Conservation (phyloP, 495 filamentous ascomycete genomes). For the Bacidia rubella region DNA sequence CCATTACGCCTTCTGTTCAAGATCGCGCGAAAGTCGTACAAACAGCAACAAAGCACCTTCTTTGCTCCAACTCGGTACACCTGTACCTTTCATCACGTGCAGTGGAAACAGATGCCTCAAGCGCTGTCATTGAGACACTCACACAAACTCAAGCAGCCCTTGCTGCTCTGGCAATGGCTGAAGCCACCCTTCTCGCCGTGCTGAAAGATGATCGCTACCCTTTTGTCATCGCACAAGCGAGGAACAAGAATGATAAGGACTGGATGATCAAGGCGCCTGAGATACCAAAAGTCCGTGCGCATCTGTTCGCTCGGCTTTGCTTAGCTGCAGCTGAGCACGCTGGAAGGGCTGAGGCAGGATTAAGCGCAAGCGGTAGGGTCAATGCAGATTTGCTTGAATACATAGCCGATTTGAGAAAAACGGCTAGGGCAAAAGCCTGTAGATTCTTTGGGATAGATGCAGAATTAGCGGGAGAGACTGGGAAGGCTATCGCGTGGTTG, state of each 20-base stretch:
- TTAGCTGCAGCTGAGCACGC: conserved; percentile 49
- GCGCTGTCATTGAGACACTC: conserved; percentile 42
- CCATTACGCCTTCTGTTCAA: conserved; percentile 46
- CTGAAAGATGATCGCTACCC: conserved; percentile 91
- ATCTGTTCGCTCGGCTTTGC: conserved; percentile 77
- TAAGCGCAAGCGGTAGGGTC: conserved; percentile 32
- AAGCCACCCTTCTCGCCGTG: conserved; percentile 80
- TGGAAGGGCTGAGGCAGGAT: conserved; percentile 35
- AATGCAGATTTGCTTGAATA: conserved; percentile 57
- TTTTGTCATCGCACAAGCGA: conserved; percentile 55
- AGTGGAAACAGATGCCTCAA: conserved; percentile 8
- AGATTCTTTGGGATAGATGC: conserved; percentile 85
- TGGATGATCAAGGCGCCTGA: conserved; percentile 87
- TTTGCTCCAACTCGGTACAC: conserved; percentile 70
- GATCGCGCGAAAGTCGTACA: conserved; percentile 55
- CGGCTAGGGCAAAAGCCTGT: conserved; percentile 68
- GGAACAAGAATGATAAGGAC: conserved; percentile 67
- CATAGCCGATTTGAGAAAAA: conserved; percentile 54
- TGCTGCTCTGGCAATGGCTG: conserved; percentile 59
- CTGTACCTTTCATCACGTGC: conserved; percentile 39
- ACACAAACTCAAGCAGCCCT: conserved; percentile 55
- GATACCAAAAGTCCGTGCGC: conserved; percentile 75
- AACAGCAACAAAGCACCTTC: conserved; percentile 61
- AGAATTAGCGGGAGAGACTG: conserved; percentile 65
- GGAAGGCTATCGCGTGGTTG: conserved; percentile 75